These are phyloP conservation scores for Boletellus sp. DNA, from an alignment of 768 basidiomycete genomes.

Conservation along the genomic window DNA sequence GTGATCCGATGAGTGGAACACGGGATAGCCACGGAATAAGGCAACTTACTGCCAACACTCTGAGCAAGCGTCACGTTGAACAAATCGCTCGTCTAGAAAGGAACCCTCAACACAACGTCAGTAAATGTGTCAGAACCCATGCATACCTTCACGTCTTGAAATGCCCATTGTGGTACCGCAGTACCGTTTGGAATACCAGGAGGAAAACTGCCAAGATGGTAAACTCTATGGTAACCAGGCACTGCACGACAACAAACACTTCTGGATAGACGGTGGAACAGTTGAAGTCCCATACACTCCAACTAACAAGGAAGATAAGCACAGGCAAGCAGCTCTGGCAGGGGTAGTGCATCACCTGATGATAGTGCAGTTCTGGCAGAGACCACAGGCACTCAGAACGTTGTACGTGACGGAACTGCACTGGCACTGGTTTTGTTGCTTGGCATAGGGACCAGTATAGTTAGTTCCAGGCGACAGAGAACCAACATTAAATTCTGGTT, in stretches of 20 bases:
- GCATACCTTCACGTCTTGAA: conserved; percentile 47
- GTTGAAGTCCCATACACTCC: conserved; percentile 49
- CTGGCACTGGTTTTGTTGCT: conserved; percentile 37
- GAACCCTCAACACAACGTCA: conserved; percentile 2
- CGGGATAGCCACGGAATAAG: neutral
- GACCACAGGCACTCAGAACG: conserved; percentile 53
- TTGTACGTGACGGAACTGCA: conserved; percentile 58
- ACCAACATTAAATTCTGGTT: conserved; percentile 37
- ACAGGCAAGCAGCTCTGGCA: neutral
- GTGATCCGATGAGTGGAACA: conserved; percentile 1
- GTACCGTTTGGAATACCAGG: conserved; percentile 44
- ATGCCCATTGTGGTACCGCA: conserved; percentile 61
- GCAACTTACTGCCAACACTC: conserved; percentile 21
- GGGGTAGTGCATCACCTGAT: conserved; percentile 28
- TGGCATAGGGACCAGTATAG: conserved; percentile 33
- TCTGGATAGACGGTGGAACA: conserved; percentile 37
- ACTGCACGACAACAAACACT: conserved; percentile 16
- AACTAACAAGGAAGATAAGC: conserved; percentile 33
- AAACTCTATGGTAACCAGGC: neutral
- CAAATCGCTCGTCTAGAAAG: conserved; percentile 29
- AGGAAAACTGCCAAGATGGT: conserved; percentile 38
- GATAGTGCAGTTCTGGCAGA: conserved; percentile 47
- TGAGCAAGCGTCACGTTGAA: conserved; percentile 43
- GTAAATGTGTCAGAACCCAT: neutral
- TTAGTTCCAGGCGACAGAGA: conserved; percentile 33